Evolutionary conservation across 495 filamentous ascomycete genomes (phyloP), one percentile per base, ranked within the genome.

Genomic region (Aspergillus campestris): DNA sequence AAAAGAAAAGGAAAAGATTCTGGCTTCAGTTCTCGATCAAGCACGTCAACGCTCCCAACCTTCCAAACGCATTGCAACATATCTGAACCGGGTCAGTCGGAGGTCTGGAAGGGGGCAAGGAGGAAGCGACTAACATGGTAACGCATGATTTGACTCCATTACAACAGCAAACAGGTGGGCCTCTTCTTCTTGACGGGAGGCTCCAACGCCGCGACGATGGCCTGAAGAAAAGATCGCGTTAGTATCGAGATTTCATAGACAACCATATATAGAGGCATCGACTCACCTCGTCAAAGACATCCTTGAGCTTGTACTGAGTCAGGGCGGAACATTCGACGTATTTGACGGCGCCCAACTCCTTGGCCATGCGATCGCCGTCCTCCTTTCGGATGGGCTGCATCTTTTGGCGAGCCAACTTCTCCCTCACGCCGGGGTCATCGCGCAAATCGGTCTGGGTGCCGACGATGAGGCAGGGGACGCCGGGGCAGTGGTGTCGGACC

Each of bases 251-350:
- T 30, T 42, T 31, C 8, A 27, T 34, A 45, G 28, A 52, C 28
- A 7, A 14, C 3, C 18, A 24, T 24, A 34, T 7, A 30, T 3
- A 11, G 30, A 6, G 3, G 4, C 37, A 15, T n/a, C 33, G 7
- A 65, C 78, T 38, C 77, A 95, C 91, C 87, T 98, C 92, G 55
- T 98, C 92, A 66, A 98, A 98, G 27, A 98, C 92, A 62, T 98
- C 94, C 76, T 98, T 98, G 43, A 98, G 72, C 69, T 95, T 95
- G 68, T 90, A 95, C 73, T 98, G 92, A 32, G 92, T 98, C 66
- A 98, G 69, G 30, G 92, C 92, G 58, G 89, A 95, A 70, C 92
- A 98, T 70, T 98, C 92, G 41, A 98, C 92, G 50, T 97, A 98
- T 73, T 96, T 96, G 45, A 98, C 89, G 6, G 92, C 92, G 37